Base-by-base conservation (phyloP, 306 rosid genomes). In the Cucumis cinereus region DNA sequence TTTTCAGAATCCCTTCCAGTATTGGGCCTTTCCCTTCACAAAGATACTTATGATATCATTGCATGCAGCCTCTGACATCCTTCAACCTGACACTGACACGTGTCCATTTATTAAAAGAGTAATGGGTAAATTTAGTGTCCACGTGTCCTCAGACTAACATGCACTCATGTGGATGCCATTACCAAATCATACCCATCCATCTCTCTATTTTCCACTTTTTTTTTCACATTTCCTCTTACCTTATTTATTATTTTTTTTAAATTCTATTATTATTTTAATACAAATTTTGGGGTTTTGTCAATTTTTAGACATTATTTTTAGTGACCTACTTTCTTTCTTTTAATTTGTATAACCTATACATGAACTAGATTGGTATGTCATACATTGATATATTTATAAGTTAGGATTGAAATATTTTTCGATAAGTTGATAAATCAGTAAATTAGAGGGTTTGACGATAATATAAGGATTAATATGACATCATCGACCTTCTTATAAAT, bases 111-210 rank as follows among this genome's bases (percentile, higher is more conserved):
- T 0, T 40, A 2, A 20, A 33, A 67, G n/a, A 4, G 47, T 63
- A 63, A 35, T 35, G 45, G 71, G 24, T 19, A 40, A 67, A 67
- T 1, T 56, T 20, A 41, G 22, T 22, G 74, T 38, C 12, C 74
- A 68, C 74, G 74, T 68, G 74, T 68, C 74, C 33, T 0, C 6
- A 14, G 54, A 17, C 12, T 68, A 68, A 68, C 74, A 68, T 68
- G 74, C 74, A 68, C 11, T 40, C 74, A 68, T 68, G 74, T 68
- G 74, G 54, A 41, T 68, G 35, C 35, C 54, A 68, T 40, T 68
- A 41, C 35, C 54, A 20, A 45, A 68, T 41, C 12, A 67, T n/a
- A 40, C 22, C 50, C 52, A 40, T 38, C 73, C 53, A 20, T 67
- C 73, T 40, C 50, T 13, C 53, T 38, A 0, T 8, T 45, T 62